Percentiles rank a stretch among this genome's conserved stretches.
Evolutionary conservation across 331 rosid species (phyloP).

Genomic region (Malus hybrid): DNA sequence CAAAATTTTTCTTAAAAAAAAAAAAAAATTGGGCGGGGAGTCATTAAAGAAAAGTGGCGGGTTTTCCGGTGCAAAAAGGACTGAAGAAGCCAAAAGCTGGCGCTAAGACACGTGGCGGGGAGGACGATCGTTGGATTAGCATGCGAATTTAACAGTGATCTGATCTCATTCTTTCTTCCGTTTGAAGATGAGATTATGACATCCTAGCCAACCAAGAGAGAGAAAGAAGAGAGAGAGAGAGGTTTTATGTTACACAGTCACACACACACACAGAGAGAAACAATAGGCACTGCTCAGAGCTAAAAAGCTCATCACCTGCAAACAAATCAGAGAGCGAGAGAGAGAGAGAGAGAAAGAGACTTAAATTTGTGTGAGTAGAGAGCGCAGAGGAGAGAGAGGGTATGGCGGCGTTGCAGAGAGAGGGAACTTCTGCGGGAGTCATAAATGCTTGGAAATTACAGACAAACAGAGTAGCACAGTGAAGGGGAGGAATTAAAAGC

Average conservation of each 20-base stretch:
- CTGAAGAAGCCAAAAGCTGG: constrained; percentile 39
- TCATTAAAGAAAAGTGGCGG: constrained; percentile 76
- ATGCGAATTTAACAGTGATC: constrained; percentile 12
- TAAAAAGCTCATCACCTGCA: constrained; percentile 39
- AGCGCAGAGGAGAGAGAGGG: constrained; percentile 32
- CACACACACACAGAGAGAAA: neutral
- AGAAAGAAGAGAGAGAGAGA: neutral
- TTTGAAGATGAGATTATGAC: constrained; percentile 30
- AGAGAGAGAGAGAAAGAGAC: neutral
- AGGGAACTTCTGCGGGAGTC: constrained; percentile 25
- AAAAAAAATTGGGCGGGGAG: constrained; percentile 9
- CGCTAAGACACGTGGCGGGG: constrained; percentile 36
- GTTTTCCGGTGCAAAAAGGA: constrained; percentile 77
- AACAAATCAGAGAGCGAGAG: constrained; percentile 21
- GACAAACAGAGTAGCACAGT: neutral
- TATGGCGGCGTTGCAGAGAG: constrained; percentile 84
- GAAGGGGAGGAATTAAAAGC: constrained; percentile 24
- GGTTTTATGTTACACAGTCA: constrained; percentile 33
- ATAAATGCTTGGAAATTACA: constrained; percentile 25
- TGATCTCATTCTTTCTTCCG: neutral
- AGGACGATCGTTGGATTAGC: constrained; percentile 14
- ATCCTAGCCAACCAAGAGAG: constrained; percentile 18
- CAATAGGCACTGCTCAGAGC: constrained; percentile 28
- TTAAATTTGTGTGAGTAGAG: constrained; percentile 40
- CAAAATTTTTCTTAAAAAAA: neutral